phyloP scores from a whole-genome alignment of 371 early-diverging fungal genomes.

The Mucor sp. region DNA sequence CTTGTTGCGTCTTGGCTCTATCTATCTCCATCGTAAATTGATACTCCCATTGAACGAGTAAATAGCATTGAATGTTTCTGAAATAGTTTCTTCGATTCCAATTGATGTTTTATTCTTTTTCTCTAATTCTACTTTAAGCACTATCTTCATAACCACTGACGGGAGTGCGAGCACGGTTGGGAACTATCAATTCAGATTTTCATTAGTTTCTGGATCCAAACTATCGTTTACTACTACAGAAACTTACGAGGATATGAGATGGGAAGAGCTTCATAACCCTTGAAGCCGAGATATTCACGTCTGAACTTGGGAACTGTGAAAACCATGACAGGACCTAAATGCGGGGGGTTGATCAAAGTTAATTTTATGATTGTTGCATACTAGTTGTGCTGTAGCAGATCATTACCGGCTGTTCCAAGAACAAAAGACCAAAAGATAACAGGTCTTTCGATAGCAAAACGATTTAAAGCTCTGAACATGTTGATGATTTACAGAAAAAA shows the following conservation, averaged over 20 bases:
- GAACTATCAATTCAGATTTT: constrained; percentile 30
- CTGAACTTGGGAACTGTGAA: constrained; percentile 49
- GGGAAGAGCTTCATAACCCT: constrained; percentile 45
- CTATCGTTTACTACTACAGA: not conserved
- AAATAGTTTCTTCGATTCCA: not conserved
- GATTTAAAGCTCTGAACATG: constrained; percentile 39
- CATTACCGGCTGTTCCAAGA: constrained; percentile 45
- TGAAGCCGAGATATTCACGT: constrained; percentile 53
- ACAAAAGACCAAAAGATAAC: constrained; percentile 50
- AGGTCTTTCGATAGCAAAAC: constrained; percentile 45
- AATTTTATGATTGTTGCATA: not conserved
- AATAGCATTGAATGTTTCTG: not conserved
- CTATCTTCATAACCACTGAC: constrained; percentile 51
- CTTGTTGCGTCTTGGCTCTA: not conserved
- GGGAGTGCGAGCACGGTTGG: constrained; percentile 47
- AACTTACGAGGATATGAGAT: constrained; percentile 51
- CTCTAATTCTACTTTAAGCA: constrained; percentile 9
- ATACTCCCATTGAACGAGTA: not conserved
- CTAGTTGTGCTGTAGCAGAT: not conserved
- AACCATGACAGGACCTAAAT: constrained; percentile 50
- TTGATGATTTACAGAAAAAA: constrained; percentile 2
- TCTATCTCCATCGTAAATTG: not conserved
- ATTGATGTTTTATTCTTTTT: not conserved
- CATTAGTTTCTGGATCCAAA: not conserved
- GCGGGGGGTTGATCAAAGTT: not conserved